A percentile compares a stretch with the other conserved stretches of the same genome.
phyloP scores from a whole-genome alignment of 2,329 filamentous ascomycete species.

The Colletotrichum sp. region DNA sequence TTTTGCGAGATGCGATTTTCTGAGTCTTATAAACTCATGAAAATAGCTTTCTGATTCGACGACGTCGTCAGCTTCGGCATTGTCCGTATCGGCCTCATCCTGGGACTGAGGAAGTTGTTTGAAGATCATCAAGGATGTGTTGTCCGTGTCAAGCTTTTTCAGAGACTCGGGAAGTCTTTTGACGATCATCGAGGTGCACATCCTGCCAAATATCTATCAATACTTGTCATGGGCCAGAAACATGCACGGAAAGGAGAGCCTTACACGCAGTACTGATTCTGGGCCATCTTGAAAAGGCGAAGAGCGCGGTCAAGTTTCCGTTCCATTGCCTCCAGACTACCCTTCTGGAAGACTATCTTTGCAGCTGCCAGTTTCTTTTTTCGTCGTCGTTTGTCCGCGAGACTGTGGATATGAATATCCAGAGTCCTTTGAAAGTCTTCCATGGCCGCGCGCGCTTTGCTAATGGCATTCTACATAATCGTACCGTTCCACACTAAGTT shows the following conservation, averaged over 20 bases:
- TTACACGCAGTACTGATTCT: constrained; percentile 24
- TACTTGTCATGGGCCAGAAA: no score
- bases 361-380: constrained; percentile 23
- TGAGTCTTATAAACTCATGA: no score
- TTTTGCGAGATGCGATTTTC: background rate
- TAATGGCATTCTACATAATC: background rate
- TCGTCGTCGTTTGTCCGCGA: constrained; percentile 15
- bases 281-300: constrained; percentile 19
- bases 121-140: no score
- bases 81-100: no score
- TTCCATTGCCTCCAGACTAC: constrained; percentile 21
- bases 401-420: background rate
- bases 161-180: no score
- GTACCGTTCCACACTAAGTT: background rate
- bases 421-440: background rate
- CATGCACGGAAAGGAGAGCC: background rate
- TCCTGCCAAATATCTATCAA: no score
- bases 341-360: constrained; percentile 25
- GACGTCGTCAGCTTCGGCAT: no score
- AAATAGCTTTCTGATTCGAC: no score
- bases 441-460: background rate
- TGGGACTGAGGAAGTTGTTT: no score
- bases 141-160: no score
- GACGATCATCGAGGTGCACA: no score
- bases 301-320: constrained; percentile 21